Base-by-base conservation (phyloP, 202 grass and related monocot species). In the Dendrocalamus latiflorus region DNA sequence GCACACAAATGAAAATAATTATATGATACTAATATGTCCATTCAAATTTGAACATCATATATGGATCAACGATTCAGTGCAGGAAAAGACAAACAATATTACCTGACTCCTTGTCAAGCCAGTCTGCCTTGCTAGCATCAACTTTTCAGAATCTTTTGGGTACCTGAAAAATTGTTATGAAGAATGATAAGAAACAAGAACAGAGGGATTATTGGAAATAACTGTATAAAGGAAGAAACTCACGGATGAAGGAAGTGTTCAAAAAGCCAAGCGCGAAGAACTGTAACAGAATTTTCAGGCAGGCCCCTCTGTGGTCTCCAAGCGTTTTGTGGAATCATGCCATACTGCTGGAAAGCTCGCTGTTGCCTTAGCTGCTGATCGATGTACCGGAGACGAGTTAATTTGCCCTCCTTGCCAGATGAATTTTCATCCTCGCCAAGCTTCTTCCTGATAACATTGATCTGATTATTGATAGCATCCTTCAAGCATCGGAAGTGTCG, bases 201-300 rank as follows among this genome's bases (percentile, higher is more conserved):
- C 4, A 74, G 11, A 75, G 6, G 10, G 36, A 78, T 70, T 30
- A 56, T 12, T 69, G 42, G 54, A 60, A 37, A 44, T 47, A 59
- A 55, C 8, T 18, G 0, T 0, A 78, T 8, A 66, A 38, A 63
- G 18, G 24, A 79, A 65, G 8, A 3, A 44, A 43, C 86, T 85
- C 77, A 94, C 92, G 92, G 92, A 54, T 94, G 89, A 84, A 94
- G 87, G 71, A 94, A 94, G 69, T 94, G 92, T 61, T 94, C 92
- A 34, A 94, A 94, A 37, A 94, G 77, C 92, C 92, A 94, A 86
- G 92, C 92, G 17, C 92, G 89, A 76, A 94, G 92, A 86, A 94
- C 85, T 5, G 89, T 90, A 30, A 94, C 89, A 15, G 92, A 94
- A 39, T 91, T 88, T 85, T 94, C 92, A 70, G 89, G 92, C 44